These are phyloP conservation scores for Drechmeria coniospora DNA, from an alignment of 2,329 filamentous ascomycete species.

Conservation along the genomic window DNA sequence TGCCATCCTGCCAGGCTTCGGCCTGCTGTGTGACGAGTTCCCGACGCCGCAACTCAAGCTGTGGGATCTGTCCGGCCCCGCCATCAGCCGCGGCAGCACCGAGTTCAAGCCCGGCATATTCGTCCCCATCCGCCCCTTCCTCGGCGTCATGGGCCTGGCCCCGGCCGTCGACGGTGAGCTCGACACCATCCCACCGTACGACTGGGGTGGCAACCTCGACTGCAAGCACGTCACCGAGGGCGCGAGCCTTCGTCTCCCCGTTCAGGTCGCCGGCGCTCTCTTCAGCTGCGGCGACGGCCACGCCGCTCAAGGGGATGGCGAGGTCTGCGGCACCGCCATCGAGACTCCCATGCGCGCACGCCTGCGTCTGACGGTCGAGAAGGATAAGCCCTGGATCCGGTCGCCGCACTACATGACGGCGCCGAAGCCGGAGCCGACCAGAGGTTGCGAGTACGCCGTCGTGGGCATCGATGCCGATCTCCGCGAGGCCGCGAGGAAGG, in stretches of 20 bases:
- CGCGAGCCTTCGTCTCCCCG: slow-evolving; percentile 30
- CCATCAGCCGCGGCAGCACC: slow-evolving; percentile 12
- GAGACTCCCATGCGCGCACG: slow-evolving; percentile 35
- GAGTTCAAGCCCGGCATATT: slow-evolving; percentile 31
- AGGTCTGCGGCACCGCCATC: slow-evolving; percentile 40
- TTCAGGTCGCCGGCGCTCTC: slow-evolving; percentile 31
- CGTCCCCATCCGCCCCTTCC: slow-evolving; percentile 33
- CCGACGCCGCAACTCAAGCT: slow-evolving; percentile 27
- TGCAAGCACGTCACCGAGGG: slow-evolving; percentile 32
- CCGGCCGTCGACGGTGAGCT: slow-evolving; percentile 27
- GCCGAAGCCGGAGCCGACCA: slow-evolving; percentile 6
- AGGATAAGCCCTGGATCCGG: slow-evolving; percentile 27
- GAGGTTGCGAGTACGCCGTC: slow-evolving; percentile 25
- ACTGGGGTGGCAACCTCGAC: slow-evolving; percentile 39
- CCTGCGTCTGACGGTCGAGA: slow-evolving; percentile 31
- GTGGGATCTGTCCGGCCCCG: slow-evolving; percentile 28
- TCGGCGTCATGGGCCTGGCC: slow-evolving; percentile 36
- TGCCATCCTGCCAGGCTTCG: slow-evolving; percentile 33
- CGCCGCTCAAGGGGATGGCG: slow-evolving; percentile 37
- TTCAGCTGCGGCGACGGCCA: slow-evolving; percentile 40
- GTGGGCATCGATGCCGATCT: slow-evolving; percentile 31
- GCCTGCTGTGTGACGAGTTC: slow-evolving; percentile 33
- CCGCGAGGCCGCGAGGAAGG: slow-evolving; percentile 31
- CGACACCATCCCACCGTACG: slow-evolving; percentile 32
- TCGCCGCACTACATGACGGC: slow-evolving; percentile 31